phyloP scores from a whole-genome alignment of 1,284 basidiomycete genomes.

The Cryptococcus depauperatus region DNA sequence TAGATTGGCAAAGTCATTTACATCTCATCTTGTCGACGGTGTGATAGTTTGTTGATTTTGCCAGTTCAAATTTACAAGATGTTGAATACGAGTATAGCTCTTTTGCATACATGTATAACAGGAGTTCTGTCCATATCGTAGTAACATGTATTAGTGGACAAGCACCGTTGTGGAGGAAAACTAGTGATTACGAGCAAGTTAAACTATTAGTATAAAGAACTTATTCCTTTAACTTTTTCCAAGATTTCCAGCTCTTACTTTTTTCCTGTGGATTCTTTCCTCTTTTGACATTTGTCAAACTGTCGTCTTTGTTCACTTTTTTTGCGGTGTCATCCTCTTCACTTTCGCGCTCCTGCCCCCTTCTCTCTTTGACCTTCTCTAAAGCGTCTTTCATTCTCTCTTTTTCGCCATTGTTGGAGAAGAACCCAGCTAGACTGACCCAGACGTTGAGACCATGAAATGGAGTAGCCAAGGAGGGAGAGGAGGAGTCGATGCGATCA shows the following conservation, averaged over 20 bases:
- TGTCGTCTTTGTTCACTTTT: neutral
- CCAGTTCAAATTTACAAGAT: too few species aligned
- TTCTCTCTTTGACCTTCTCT: slow-evolving; percentile 3
- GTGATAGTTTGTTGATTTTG: too few species aligned
- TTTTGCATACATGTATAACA: too few species aligned
- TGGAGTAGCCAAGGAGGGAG: slow-evolving; percentile 8
- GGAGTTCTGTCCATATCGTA: too few species aligned
- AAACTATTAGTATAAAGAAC: too few species aligned
- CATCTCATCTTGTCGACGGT: too few species aligned
- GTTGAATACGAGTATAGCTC: too few species aligned
- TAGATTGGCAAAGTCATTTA: too few species aligned
- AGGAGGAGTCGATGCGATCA: slow-evolving; percentile 30
- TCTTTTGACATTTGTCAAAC: neutral
- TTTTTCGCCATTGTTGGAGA: slow-evolving; percentile 20
- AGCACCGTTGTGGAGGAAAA: too few species aligned
- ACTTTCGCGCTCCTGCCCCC: neutral
- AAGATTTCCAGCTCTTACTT: neutral
- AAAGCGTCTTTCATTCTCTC: slow-evolving; percentile 17
- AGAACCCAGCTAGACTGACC: slow-evolving; percentile 36
- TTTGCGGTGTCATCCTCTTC: neutral
- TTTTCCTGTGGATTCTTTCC: neutral
- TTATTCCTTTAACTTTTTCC: neutral
- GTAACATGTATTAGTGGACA: too few species aligned
- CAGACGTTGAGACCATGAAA: slow-evolving; percentile 33
- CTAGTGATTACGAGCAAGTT: too few species aligned